These are phyloP conservation scores for Hortiboletus flavorubellus DNA, from an alignment of 768 basidiomycete genomes.

Conservation along the genomic window DNA sequence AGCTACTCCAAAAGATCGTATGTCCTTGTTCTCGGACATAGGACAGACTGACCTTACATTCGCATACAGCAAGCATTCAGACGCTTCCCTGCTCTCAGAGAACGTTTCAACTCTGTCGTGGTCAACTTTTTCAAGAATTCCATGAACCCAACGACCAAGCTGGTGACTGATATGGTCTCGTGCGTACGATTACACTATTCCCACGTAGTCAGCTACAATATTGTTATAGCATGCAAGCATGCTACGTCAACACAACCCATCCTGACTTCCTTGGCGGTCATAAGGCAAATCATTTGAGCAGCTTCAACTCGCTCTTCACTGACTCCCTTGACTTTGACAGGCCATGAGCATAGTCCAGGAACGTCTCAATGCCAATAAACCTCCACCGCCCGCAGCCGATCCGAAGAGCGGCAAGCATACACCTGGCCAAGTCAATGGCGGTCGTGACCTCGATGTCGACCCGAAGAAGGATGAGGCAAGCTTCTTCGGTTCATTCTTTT, in stretches of 20 bases:
- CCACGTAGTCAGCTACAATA: not conserved
- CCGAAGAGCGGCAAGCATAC: conserved; percentile 65
- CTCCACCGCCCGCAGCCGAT: conserved; percentile 53
- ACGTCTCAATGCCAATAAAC: conserved; percentile 77
- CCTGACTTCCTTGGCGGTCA: conserved; percentile 98
- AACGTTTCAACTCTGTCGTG: conserved; percentile 93
- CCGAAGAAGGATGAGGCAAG: conserved; percentile 82
- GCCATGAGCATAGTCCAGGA: conserved; percentile 89
- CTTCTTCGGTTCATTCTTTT: conserved; percentile 96
- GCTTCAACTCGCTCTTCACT: not conserved
- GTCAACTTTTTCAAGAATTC: conserved; percentile 95
- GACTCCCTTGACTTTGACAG: conserved; percentile 34
- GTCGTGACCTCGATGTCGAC: conserved; percentile 92
- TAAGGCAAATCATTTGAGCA: conserved; percentile 45
- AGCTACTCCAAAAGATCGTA: conserved; percentile 87
- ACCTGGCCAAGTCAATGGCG: conserved; percentile 76
- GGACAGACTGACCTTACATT: conserved; percentile 1
- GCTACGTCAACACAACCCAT: conserved; percentile 98
- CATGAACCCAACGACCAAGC: conserved; percentile 93
- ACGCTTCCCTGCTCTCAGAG: conserved; percentile 93
- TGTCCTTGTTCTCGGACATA: conserved; percentile 24
- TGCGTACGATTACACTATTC: conserved; percentile 39
- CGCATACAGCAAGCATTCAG: conserved; percentile 82
- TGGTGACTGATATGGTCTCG: conserved; percentile 91
- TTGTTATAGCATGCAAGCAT: conserved; percentile 84